Evolutionary conservation across 176 grass and related monocot genomes (phyloP).

Genomic region (Phoenix dactylifera): DNA sequence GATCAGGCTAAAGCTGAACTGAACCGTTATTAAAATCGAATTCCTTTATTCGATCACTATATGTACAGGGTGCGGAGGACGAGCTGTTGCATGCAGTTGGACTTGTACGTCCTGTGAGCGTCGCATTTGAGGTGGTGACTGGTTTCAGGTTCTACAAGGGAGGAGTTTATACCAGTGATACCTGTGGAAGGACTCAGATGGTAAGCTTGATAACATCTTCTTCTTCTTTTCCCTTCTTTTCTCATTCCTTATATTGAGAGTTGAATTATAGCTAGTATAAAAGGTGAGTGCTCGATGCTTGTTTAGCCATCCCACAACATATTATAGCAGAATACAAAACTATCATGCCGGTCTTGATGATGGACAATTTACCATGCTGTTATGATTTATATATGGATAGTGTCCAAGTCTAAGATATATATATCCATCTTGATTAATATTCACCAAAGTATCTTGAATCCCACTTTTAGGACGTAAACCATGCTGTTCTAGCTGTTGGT

Average conservation of each 20-base stretch:
- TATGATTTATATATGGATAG: too few species aligned
- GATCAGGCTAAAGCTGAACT: too few species aligned
- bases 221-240: background rate
- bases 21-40: too few species aligned
- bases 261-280: too few species aligned
- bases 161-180: conserved; percentile 75
- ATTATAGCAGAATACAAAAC: too few species aligned
- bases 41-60: too few species aligned
- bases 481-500: conserved; percentile 92
- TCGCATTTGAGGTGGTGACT: conserved; percentile 61
- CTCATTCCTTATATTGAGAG: background rate
- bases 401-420: too few species aligned
- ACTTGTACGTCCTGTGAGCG: conserved; percentile 90
- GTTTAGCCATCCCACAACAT: too few species aligned
- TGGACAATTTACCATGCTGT: too few species aligned
- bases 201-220: conserved; percentile 36
- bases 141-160: conserved; percentile 72
- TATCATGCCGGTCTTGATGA: too few species aligned
- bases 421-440: too few species aligned
- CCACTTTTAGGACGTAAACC: conserved; percentile 78
- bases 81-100: conserved; percentile 88
- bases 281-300: too few species aligned
- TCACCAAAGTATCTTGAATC: background rate
- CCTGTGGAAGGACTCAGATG: conserved; percentile 55
- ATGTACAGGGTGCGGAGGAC: conserved; percentile 61